Evolutionary conservation across 768 basidiomycete species (phyloP), one percentile per base, ranked within the genome.

Genomic region (Infundibulicybe gibba): DNA sequence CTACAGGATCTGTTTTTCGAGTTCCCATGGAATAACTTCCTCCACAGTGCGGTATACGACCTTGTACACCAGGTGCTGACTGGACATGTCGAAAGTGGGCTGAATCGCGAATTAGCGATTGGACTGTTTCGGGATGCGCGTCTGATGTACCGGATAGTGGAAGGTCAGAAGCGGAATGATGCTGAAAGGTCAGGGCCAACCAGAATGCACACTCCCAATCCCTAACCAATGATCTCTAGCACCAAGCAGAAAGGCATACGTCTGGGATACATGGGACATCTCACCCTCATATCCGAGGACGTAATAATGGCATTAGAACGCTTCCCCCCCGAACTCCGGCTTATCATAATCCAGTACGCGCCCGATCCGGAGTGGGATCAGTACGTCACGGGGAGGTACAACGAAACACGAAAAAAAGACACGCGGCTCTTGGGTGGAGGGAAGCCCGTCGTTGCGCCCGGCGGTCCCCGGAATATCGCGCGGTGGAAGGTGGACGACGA

Each of bases 11-110:
- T 97, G 32, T 97, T 97, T 73, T 97, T 97, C 61, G 85, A 88
- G 50, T 97, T 87, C 58, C 94, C 94, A 0, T 92, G 90, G 87
- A 97, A 99, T 67, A 97, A 98, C 61, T 98, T 98, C 63, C 68
- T 98, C 25, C 97, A 99, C 62, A 93, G 90, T 57, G 87, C 94
- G 25, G 92, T 97, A 14, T 98, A 98, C 61, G 97, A 99, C 62
- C 72, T 97, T 48, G 75, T 98, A 1, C 97, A 98, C 61, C 97
- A 98, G 63, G 85, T 98, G 39, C 75, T 99, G 46, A 94, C 90
- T 1, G 94, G 93, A 12, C 80, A 84, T 19, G 77, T 94, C 16
- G 89, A 93, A 39, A 72, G 74, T n/a, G 85, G 90, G 3, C 75
- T 81, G 43, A 97, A 97, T 58, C 81, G 90, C 47, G 87, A 94